Conservation (phyloP, 495 filamentous ascomycete genomes). For the Penicillium mononematosum region DNA sequence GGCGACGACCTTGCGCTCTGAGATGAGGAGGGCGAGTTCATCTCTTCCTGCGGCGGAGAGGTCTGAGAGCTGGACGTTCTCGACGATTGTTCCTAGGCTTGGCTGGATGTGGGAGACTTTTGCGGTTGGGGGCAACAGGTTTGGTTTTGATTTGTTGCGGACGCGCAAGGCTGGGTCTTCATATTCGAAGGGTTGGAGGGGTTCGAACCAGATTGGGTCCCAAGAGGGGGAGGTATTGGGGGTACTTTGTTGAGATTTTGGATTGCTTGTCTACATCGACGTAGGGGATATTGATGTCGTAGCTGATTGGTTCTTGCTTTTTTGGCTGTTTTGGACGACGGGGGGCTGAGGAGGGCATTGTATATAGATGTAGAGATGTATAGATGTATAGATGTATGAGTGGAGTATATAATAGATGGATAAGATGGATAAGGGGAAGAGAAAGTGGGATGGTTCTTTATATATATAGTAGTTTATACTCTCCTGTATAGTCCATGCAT, state of each 20-base stretch:
- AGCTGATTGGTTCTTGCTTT: constrained; percentile 48
- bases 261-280: constrained; percentile 43
- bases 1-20: constrained; percentile 74
- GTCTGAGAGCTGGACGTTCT: constrained; percentile 68
- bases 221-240: constrained; percentile 64
- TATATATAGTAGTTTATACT: background rate
- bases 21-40: constrained; percentile 72
- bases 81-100: constrained; percentile 67
- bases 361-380: background rate
- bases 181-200: constrained; percentile 59
- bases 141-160: constrained; percentile 56
- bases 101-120: constrained; percentile 64
- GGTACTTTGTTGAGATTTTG: constrained; percentile 50
- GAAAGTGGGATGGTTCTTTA: constrained; percentile 6
- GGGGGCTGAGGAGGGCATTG: constrained; percentile 44
- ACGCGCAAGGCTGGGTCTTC: constrained; percentile 56
- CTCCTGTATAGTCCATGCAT: background rate
- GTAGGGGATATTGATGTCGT: constrained; percentile 59
- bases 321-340: constrained; percentile 32
- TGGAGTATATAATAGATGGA: constrained; percentile 6
- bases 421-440: constrained; percentile 11
- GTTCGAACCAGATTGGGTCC: constrained; percentile 60
- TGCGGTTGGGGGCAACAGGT: constrained; percentile 50
- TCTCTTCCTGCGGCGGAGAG: constrained; percentile 71
- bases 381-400: background rate